phyloP scores from a whole-genome alignment of 352 stramenopile species.

The Phytopythium boreale region DNA sequence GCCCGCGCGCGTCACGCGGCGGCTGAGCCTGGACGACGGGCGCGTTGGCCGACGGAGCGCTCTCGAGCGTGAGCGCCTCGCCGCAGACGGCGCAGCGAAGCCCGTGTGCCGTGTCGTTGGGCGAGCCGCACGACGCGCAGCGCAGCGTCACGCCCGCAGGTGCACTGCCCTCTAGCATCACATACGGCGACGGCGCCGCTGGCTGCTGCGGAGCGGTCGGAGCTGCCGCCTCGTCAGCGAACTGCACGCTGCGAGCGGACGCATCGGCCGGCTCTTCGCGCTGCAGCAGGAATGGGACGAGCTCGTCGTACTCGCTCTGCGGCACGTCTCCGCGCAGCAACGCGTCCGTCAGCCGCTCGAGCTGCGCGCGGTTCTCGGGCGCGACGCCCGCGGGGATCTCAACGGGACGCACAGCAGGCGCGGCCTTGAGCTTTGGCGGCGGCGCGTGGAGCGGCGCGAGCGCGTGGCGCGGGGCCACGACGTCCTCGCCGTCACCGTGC shows the following conservation, averaged over 20 bases:
- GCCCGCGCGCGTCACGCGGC: neutral
- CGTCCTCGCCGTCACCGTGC: neutral
- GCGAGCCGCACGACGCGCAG: constrained; percentile 31
- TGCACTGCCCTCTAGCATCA: neutral
- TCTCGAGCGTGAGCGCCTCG: constrained; percentile 6
- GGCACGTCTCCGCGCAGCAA: constrained; percentile 26
- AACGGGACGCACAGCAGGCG: neutral
- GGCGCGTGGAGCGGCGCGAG: constrained; percentile 2
- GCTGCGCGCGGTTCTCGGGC: constrained; percentile 23
- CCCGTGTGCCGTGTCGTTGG: constrained; percentile 26
- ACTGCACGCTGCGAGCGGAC: neutral
- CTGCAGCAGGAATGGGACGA: constrained; percentile 28
- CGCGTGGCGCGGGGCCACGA: neutral
- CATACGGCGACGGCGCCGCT: neutral
- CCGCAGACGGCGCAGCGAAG: constrained; percentile 32
- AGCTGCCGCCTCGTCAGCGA: constrained; percentile 5
- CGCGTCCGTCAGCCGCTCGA: constrained; percentile 32
- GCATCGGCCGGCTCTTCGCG: constrained; percentile 1
- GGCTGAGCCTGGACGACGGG: constrained; percentile 3
- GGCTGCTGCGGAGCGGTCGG: neutral
- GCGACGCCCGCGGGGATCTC: neutral
- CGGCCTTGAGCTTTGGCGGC: neutral
- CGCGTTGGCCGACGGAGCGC: neutral
- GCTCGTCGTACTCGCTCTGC: constrained; percentile 36
- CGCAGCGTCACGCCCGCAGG: constrained; percentile 22